Base-by-base conservation (phyloP, 345 rosid species). In the Luvunga scandens region DNA sequence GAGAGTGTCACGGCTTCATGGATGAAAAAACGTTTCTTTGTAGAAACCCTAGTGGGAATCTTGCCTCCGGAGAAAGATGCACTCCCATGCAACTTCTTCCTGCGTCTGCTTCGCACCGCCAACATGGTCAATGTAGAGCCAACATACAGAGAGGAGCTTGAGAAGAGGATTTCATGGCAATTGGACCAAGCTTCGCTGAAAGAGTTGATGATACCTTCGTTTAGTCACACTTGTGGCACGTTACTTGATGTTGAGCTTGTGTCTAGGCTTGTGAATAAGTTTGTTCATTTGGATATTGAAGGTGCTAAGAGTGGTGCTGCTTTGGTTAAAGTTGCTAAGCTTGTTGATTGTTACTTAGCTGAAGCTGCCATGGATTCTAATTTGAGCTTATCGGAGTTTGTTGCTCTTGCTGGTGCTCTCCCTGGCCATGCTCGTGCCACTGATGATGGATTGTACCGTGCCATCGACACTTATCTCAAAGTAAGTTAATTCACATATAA, bases 171-270 rank as follows among this genome's bases (percentile, higher is more conserved):
- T 34, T 86, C 97, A 6, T 88, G 92, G 98, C 97, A 92, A 76
- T 90, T 95, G 0, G 99, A 95, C 73, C 92, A 89, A 73, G 97
- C 99, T 64, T 91, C 97, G 0, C 73, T 95, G 56, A 92, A 90
- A 77, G 99, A 95, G 84, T 53, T 95, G 12, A 82, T 95, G 99
- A 91, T 95, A 78, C 99, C 99, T 1, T 93, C 97, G 9, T 95
- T 95, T 9, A 93, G 97, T 79, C 98, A 93, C 82, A 90, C 91
- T 6, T 87, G 93, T 50, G 89, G 88, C 64, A 93, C 95, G 19
- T 71, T 95, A 78, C 86, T 95, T 0, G 99, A 95, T 25, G 89
- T 92, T 5, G 97, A 88, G 89, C 90, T 93, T 1, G 89, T 92
- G 62, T 83, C 81, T 63, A 84, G 98, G 76, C 73, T 95, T 75